These are phyloP conservation scores for Brettanomyces anomalus DNA, from an alignment of 805 yeast genomes.

Conservation along the genomic window DNA sequence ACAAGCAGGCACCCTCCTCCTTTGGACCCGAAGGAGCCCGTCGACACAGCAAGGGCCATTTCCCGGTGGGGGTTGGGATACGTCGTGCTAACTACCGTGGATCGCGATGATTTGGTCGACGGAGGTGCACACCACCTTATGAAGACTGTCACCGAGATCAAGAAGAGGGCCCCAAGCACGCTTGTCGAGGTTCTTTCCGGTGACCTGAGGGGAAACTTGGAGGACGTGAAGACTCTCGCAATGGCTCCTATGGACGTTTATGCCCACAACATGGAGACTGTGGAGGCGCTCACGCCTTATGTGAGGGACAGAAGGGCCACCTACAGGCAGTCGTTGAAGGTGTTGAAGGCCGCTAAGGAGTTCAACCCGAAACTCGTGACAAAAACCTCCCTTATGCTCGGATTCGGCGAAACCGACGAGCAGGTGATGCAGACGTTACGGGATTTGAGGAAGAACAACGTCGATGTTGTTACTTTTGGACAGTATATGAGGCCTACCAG, in stretches of 20 bases:
- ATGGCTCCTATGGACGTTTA: constrained; percentile 86
- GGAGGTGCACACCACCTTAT: constrained; percentile 92
- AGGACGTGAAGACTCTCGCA: constrained; percentile 74
- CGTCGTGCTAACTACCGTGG: constrained; percentile 95
- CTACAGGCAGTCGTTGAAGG: constrained; percentile 76
- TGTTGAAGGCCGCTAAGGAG: constrained; percentile 72
- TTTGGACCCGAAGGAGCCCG: constrained; percentile 95
- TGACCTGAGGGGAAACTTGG: constrained; percentile 87
- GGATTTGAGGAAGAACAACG: constrained; percentile 65
- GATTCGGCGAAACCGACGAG: constrained; percentile 93
- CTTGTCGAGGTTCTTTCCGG: constrained; percentile 92
- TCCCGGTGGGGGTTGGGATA: constrained; percentile 97
- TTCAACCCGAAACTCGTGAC: constrained; percentile 70
- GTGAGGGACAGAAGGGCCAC: constrained; percentile 97
- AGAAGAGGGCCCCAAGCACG: constrained; percentile 81
- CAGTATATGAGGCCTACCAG: constrained; percentile 99
- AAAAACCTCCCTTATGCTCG: constrained; percentile 92
- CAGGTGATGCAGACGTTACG: constrained; percentile 68
- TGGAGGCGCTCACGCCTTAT: constrained; percentile 87
- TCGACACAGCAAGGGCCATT: constrained; percentile 94
- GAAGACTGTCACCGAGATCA: constrained; percentile 76
- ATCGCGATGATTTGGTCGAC: constrained; percentile 87
- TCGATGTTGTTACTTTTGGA: constrained; percentile 97
- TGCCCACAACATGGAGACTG: constrained; percentile 96
- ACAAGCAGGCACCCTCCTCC: constrained; percentile 81